Evolutionary conservation across 2,329 filamentous ascomycete species (phyloP), one percentile per base, ranked within the genome.

Genomic region (Phaeoacremonium minimum): DNA sequence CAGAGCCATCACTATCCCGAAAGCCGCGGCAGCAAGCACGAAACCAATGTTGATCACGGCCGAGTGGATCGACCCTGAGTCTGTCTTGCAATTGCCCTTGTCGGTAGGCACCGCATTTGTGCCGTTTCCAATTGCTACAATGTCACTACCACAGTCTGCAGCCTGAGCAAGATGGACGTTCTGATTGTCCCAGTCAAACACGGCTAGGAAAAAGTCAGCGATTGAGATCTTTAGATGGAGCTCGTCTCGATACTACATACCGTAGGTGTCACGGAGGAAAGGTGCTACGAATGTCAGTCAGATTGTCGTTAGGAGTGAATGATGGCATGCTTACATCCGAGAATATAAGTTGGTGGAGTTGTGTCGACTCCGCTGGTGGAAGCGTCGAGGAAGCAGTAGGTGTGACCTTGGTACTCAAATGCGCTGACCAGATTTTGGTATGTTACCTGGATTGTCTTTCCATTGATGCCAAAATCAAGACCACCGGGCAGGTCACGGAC

Each of bases 371-470:
- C 6, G 16, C 17, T 26, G 15, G 36, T 31, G 15, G 11, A 11
- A 7, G 31, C 30, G 15, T 14, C 28, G 2, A 41, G 38, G 14
- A 20, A 14, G 18, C 35, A 41, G 9, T 18, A 15, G 3, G 13
- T 7, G 2, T 18, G 4, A 5, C 38, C 30, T 5, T 13, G 4
- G 6, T 16, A 3, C 9, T 16, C 16, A 3, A 19, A 3, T 15
- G 32, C 28, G 9, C 14, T 26, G 18, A 47, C 28, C 8, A 47
- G 35, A 16, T 44, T 39, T n/a, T 44, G n/a, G 19, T 35, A 46
- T 7, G 37, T 11, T 4, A 42, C 30, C 15, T 28, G 28, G 16
- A 47, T 46, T 16, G 32, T 31, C 33, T 47, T 38, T 15, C 35
- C 36, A 7, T 42, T 29, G 13, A 46, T 38, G 6, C 19, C 28